These are phyloP conservation scores for Pichia sp. DNA, from an alignment of 1,139 yeast species.

Conservation along the genomic window DNA sequence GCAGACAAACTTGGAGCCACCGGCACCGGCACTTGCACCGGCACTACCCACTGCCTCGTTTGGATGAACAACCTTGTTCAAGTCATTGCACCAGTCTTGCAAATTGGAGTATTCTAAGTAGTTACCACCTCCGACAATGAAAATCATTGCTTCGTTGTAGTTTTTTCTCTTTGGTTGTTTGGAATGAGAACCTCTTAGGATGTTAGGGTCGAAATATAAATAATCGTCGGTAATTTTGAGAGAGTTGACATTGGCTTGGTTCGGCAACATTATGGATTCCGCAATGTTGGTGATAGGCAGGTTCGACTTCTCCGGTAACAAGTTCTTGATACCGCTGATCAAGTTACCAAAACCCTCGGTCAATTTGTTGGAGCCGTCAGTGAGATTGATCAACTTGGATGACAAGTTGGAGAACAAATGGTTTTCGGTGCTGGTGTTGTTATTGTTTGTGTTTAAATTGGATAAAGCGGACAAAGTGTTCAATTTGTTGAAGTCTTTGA, in stretches of 20 bases:
- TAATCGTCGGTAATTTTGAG: slow-evolving; percentile 78
- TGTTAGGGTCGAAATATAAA: slow-evolving; percentile 79
- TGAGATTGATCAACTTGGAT: slow-evolving; percentile 66
- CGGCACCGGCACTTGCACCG: slow-evolving; percentile 2
- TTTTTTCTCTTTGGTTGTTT: slow-evolving; percentile 82
- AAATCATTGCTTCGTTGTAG: slow-evolving; percentile 76
- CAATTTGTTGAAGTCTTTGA: slow-evolving; percentile 71
- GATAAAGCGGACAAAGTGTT: slow-evolving; percentile 32
- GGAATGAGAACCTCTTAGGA: slow-evolving; percentile 80
- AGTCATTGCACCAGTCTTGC: slow-evolving; percentile 69
- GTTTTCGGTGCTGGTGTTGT: slow-evolving; percentile 11
- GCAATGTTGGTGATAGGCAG: slow-evolving; percentile 86
- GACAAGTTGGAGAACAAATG: slow-evolving; percentile 65
- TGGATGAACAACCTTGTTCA: slow-evolving; percentile 13
- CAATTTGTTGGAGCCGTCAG: slow-evolving; percentile 60
- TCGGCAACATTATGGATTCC: slow-evolving; percentile 86
- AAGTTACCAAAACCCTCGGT: slow-evolving; percentile 80
- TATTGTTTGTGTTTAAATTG: slow-evolving; percentile 20
- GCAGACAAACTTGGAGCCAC: slow-evolving; percentile 38
- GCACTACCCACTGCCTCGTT: slow-evolving; percentile 4
- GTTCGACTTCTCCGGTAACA: slow-evolving; percentile 80
- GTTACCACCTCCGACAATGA: slow-evolving; percentile 95
- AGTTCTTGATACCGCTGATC: slow-evolving; percentile 78
- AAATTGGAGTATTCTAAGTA: slow-evolving; percentile 89
- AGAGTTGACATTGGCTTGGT: slow-evolving; percentile 50